Evolutionary conservation across 192 early-diverging fungal genomes (phyloP), one percentile per base, ranked within the genome.

Genomic region (Rhizophagus sp.): DNA sequence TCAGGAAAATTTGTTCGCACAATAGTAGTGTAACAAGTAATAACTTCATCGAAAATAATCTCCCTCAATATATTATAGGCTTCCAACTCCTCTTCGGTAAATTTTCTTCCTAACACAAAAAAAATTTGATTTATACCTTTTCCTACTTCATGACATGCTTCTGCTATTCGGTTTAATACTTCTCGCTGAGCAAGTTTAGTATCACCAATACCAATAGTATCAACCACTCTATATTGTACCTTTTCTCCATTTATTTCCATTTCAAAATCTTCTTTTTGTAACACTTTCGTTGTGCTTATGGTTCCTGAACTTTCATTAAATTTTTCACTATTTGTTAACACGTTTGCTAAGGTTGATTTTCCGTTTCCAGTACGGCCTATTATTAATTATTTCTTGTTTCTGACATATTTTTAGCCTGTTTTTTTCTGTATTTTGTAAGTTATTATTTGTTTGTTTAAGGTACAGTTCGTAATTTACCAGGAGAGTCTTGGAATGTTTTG

Each of bases 161-260:
- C 61, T 15, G 36, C 62, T 41, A 76, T 64, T 63, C n/a, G 62
- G n/a, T 64, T 11, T 17, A 76, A n/a, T 4, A 64, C 61, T 44
- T 65, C 36, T 13, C 64, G 11, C 17, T 47, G 9, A 11, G 25
- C 3, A 7, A 76, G 64, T 11, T n/a, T 2, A 39, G 61, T 76
- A 76, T 76, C 34, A 76, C 61, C 57, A 30, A 76, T 76, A 6
- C 75, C 75, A 27, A 50, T 25, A 12, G 75, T 76, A 64, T 76
- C 75, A 25, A 76, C 57, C 6, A 39, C 39, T 8, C 39, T 39
- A 41, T 41, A 41, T 41, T 41, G 39, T 8, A 41, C 39, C 39
- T 0, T 9, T 41, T 41, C 7, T 41, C 39, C 39, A 41, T 44
- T 61, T 39, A 10, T 36, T 5, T 8, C 62, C 22, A 15, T 36